A percentile compares a stretch with the other conserved stretches of the same genome.
These are phyloP conservation scores for Hypoxylon sp. DNA, from an alignment of 2,329 filamentous ascomycete species.

Conservation along the genomic window DNA sequence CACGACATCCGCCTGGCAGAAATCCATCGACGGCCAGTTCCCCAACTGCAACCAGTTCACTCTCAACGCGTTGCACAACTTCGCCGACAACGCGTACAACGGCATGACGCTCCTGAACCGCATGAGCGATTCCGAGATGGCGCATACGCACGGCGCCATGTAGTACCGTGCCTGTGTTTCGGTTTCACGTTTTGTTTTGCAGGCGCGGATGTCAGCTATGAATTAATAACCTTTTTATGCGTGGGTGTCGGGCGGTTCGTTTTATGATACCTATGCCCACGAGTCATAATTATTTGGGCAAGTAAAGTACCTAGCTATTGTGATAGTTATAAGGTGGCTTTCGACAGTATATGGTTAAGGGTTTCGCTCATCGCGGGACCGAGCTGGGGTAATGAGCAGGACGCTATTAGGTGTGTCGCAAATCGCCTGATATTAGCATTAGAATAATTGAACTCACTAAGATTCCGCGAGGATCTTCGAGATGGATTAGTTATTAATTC, in stretches of 20 bases:
- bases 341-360: background rate
- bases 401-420: slow-evolving; percentile 4
- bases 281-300: background rate
- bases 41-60: slow-evolving; percentile 60
- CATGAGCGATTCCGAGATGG: background rate
- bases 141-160: too few relatives aligned
- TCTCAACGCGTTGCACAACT: slow-evolving; percentile 60
- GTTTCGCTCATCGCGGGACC: background rate
- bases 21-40: slow-evolving; percentile 60
- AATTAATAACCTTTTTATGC: background rate
- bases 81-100: slow-evolving; percentile 59
- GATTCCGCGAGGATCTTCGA: background rate
- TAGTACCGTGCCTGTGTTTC: background rate
- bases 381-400: background rate
- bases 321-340: background rate
- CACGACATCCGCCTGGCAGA: slow-evolving; percentile 58
- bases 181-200: background rate
- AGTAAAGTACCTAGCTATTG: background rate
- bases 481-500: background rate
- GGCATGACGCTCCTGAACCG: slow-evolving; percentile 54
- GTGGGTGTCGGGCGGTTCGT: background rate
- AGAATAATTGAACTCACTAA: background rate
- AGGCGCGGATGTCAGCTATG: background rate
- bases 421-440: background rate
- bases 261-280: background rate